Evolutionary conservation across 129 eudicot species (phyloP), one percentile per base, ranked within the genome.

Genomic region (Ambrosia artemisiifolia): DNA sequence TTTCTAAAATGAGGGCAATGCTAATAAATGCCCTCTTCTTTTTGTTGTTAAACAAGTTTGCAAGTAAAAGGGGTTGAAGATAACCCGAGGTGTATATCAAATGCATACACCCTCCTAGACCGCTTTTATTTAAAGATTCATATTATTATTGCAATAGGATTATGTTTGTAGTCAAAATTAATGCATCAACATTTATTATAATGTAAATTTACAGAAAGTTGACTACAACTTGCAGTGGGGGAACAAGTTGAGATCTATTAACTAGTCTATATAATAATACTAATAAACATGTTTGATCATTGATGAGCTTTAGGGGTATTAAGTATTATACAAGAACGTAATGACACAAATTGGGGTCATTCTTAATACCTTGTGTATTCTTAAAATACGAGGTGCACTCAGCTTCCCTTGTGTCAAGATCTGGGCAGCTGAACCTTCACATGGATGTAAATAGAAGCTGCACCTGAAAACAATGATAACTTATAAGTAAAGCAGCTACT

Each of bases 371-470:
- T 95, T 95, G 47, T 95, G 99, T 79, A 95, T 85, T 84, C 95
- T 86, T 82, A 95, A 71, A 76, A 95, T 91, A 16, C 99, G 97
- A 60, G 99, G 97, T 3, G 99, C 99, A 69, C 96, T 95, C 65
- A 95, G 82, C 74, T 95, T 95, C 63, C 97, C 97, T 80, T 88
- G 99, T 6, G 97, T 90, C 44, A 81, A 85, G 81, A 95, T 91
- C 83, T 95, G 99, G 59, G 86, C 82, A 47, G 96, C 68, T 65
- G 97, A 88, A 72, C 99, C 97, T 86, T 95, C 99, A 77, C 80
- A 86, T 79, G 99, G 94, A 49, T 88, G 96, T 75, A 95, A 76
- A 75, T 79, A 91, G 77, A 95, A 95, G 78, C 99, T 91, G 83
- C 99, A 95, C 84, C 99, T 95, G 81, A 71, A 79, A 75, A 59